Conservation (phyloP, 1,139 yeast genomes). For the Pichia kudriavzevii region DNA sequence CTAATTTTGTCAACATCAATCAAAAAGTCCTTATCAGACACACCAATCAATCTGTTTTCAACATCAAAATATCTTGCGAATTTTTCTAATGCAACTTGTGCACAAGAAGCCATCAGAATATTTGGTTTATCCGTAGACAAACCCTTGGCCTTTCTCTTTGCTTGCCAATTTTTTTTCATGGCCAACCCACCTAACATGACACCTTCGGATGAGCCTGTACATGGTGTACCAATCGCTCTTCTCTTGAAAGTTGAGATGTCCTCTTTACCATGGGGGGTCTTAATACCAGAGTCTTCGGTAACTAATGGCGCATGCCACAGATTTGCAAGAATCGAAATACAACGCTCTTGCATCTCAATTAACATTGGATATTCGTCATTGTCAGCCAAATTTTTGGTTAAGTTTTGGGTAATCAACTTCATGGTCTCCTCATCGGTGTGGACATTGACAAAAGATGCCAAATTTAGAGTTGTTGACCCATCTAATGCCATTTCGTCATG, state of each 20-base stretch:
- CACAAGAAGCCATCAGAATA: constrained; percentile 89
- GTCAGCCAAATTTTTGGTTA: constrained; percentile 85
- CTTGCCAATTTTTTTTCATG: constrained; percentile 85
- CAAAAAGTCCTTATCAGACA: constrained; percentile 54
- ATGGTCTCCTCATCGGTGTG: constrained; percentile 44
- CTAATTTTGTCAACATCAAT: constrained; percentile 54
- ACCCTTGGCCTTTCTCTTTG: constrained; percentile 50
- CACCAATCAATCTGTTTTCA: constrained; percentile 70
- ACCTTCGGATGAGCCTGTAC: constrained; percentile 93
- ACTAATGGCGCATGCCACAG: constrained; percentile 71
- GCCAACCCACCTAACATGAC: constrained; percentile 91
- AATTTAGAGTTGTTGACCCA: constrained; percentile 75
- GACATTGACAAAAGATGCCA: constrained; percentile 88
- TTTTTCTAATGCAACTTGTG: constrained; percentile 90
- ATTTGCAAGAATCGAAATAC: constrained; percentile 70
- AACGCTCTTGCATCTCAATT: constrained; percentile 71
- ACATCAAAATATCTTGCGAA: constrained; percentile 92
- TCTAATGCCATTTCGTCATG: constrained; percentile 72
- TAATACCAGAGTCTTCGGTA: constrained; percentile 12
- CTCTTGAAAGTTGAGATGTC: constrained; percentile 17
- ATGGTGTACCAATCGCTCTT: constrained; percentile 75
- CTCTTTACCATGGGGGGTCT: constrained; percentile 11
- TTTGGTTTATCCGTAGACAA: constrained; percentile 63
- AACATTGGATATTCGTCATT: constrained; percentile 89
- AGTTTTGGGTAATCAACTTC: constrained; percentile 55